Evolutionary conservation across 2,329 filamentous ascomycete genomes (phyloP), one percentile per base, ranked within the genome.

Genomic region (Ustulina deusta): DNA sequence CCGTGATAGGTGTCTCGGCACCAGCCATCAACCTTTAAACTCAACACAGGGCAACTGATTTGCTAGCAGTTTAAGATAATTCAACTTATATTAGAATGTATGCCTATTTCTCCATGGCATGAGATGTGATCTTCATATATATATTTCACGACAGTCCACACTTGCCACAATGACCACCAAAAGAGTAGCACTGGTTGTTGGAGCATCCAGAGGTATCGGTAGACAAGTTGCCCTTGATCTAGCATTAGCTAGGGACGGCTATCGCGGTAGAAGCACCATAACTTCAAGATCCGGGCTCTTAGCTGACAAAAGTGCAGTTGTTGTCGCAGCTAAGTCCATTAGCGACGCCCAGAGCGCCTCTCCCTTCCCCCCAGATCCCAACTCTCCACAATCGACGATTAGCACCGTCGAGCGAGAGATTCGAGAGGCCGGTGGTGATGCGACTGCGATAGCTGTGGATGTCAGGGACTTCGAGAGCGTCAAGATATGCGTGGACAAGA

Each of bases 391-490:
- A 57, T 94, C 91, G 17, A 96, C 93, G 29, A 93, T 96, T 80
- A 92, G 85, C 78, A 96, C 93, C 1, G 93, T 96, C 44, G 88
- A 86, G 67, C 88, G 89, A 49, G 93, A 97, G 77, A 95, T 96
- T 73, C 81, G 76, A 20, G 84, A 89, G 66, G 82, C 86, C 0
- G 90, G 90, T 44, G 89, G 89, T 48, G 82, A 85, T 9, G 91
- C 91, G 0, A 85, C 85, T 0, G 87, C 92, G 5, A 82, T 95
- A 22, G 80, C 86, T 6, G 91, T 93, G 7, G 93, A 97, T 75
- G 90, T 91, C 0, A 86, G 92, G 60, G 83, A 88, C 72, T 83
- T 83, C n/a, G 80, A 83, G 7, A 90, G 87, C 77, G 83, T 94
- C 32, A 79, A 89, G 58, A 73, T 77, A 7, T 83, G 95, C 46